A percentile compares a stretch with the other conserved stretches of the same genome.
Conservation (phyloP, 495 filamentous ascomycete genomes). For the Tuber melanosporum region DNA sequence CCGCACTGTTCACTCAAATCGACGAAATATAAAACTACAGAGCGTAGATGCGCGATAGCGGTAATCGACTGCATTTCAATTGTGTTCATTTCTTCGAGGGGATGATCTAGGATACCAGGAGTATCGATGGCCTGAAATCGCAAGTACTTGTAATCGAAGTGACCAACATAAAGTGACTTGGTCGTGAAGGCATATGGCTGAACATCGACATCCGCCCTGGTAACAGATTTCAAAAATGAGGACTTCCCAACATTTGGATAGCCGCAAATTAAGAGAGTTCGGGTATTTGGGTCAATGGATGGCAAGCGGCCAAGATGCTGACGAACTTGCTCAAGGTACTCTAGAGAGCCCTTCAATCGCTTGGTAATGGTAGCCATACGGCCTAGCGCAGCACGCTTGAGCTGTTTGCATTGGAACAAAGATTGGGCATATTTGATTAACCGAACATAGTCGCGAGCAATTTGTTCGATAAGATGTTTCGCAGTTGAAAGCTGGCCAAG, state of each 20-base stretch:
- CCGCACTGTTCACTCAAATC: slow-evolving; percentile 96
- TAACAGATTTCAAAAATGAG: slow-evolving; percentile 84
- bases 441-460: slow-evolving; percentile 87
- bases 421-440: slow-evolving; percentile 93
- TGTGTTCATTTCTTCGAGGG: slow-evolving; percentile 98
- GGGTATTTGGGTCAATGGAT: slow-evolving; percentile 93
- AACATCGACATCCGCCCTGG: slow-evolving; percentile 91
- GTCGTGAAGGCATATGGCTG: slow-evolving; percentile 99
- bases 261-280: slow-evolving; percentile 89
- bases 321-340: slow-evolving; percentile 95
- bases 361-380: slow-evolving; percentile 95
- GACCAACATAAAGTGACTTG: slow-evolving; percentile 92
- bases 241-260: slow-evolving; percentile 98
- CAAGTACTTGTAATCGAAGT: slow-evolving; percentile 98
- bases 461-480: slow-evolving; percentile 92
- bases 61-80: slow-evolving; percentile 99
- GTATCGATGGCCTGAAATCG: slow-evolving; percentile 86
- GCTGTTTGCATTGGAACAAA: slow-evolving; percentile 91
- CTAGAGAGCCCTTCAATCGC: slow-evolving; percentile 82
- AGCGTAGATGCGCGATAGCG: slow-evolving; percentile 90
- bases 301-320: slow-evolving; percentile 96
- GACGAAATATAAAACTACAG: slow-evolving; percentile 95
- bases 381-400: slow-evolving; percentile 81
- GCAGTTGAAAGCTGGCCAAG: slow-evolving; percentile 93
- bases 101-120: slow-evolving; percentile 94